Conservation (phyloP, 345 rosid genomes). For the Gossypium ekmanianum region DNA sequence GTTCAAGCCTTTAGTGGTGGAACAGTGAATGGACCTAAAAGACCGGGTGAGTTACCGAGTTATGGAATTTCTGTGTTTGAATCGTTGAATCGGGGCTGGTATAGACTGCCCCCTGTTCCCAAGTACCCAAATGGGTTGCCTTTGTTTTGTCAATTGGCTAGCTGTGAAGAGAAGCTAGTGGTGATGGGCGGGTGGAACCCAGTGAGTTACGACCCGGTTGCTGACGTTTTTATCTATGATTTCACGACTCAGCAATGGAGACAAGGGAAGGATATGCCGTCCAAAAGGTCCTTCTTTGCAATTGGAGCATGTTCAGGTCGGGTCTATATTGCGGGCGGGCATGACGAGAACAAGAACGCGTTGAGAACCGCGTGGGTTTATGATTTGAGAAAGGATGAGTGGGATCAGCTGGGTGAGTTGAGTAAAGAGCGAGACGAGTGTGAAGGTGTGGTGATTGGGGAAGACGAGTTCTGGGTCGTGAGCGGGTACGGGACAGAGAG, state of each 20-base stretch:
- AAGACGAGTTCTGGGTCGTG: conserved; percentile 55
- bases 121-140: conserved; percentile 51
- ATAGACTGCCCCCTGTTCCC: conserved; percentile 38
- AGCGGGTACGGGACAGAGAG: conserved; percentile 58
- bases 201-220: conserved; percentile 43
- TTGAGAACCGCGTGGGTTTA: conserved; percentile 53
- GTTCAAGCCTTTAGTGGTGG: conserved; percentile 33
- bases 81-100: conserved; percentile 38
- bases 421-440: conserved; percentile 68
- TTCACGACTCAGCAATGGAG: conserved; percentile 45
- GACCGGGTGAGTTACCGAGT: conserved; percentile 29
- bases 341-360: conserved; percentile 70
- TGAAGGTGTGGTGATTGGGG: conserved; percentile 48
- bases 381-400: conserved; percentile 45
- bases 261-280: conserved; percentile 52
- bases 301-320: conserved; percentile 33
- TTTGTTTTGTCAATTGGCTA: conserved; percentile 51
- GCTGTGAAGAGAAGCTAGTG: conserved; percentile 54
- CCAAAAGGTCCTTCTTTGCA: conserved; percentile 55
- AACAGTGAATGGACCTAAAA: conserved; percentile 9
- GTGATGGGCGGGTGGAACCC: conserved; percentile 79
- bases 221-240: conserved; percentile 51
- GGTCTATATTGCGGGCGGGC: conserved; percentile 57
- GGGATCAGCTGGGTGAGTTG: conserved; percentile 51
- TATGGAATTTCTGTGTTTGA: conserved; percentile 45